Percentiles rank a stretch among this genome's conserved stretches.
Conservation (phyloP, 257 asterid genomes). For the Cinchona pubescens region DNA sequence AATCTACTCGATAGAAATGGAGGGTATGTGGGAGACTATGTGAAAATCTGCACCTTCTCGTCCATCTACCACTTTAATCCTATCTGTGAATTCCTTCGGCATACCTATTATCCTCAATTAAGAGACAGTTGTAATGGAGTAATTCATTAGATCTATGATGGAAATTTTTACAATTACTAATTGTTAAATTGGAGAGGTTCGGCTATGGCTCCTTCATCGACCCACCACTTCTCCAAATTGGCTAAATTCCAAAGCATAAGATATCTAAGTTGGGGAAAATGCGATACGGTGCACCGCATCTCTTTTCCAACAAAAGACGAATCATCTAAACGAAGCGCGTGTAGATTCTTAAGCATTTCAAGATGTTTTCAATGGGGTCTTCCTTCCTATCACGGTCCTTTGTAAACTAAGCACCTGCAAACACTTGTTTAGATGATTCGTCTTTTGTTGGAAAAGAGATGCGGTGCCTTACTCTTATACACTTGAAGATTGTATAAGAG, state of each 20-base stretch:
- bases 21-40: too few species aligned
- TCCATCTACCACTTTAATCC: too few species aligned
- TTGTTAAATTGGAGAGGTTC: slow-evolving; percentile 3
- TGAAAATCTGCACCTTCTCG: too few species aligned
- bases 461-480: too few species aligned
- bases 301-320: too few species aligned
- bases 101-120: too few species aligned
- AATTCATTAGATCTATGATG: background rate
- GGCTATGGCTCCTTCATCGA: slow-evolving; percentile 28
- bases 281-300: background rate
- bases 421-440: too few species aligned
- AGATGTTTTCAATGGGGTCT: slow-evolving; percentile 2
- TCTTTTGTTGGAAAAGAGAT: too few species aligned
- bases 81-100: too few species aligned
- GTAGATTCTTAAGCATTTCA: slow-evolving; percentile 16
- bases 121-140: slow-evolving; percentile 10
- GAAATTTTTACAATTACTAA: background rate
- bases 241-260: background rate
- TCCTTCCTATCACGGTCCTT: background rate
- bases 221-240: slow-evolving; percentile 13
- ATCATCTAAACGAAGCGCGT: background rate
- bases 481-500: too few species aligned
- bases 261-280: slow-evolving; percentile 13
- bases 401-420: background rate
- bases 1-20: too few species aligned